Conservation (phyloP, 805 yeast species). For the Hanseniaspora nectarophila region DNA sequence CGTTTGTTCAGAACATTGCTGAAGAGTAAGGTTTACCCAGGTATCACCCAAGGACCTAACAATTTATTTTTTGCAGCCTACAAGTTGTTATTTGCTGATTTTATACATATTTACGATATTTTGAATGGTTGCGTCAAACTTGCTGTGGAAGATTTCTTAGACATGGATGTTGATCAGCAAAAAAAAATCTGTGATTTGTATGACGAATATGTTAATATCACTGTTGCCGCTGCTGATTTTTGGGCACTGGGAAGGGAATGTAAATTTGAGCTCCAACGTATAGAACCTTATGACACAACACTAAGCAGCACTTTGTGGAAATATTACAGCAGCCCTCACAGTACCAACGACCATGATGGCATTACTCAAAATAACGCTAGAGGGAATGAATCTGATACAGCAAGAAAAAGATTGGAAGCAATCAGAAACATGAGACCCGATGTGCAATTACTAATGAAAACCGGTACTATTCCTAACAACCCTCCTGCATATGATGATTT, state of each 20-base stretch:
- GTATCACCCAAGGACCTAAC: too few species aligned
- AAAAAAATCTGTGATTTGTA: conserved; percentile 75
- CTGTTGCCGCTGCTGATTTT: conserved; percentile 76
- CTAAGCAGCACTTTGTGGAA: conserved; percentile 77
- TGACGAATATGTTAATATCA: conserved; percentile 71
- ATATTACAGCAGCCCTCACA: conserved; percentile 42
- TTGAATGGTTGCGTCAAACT: conserved; percentile 94
- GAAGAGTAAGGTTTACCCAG: too few species aligned
- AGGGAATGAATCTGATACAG: conserved; percentile 20
- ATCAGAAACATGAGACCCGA: conserved; percentile 24
- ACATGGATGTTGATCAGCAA: conserved; percentile 76
- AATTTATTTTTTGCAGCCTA: too few species aligned
- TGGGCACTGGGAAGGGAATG: conserved; percentile 83
- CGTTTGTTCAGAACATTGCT: too few species aligned
- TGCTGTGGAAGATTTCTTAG: conserved; percentile 85
- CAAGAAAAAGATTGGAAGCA: conserved; percentile 28
- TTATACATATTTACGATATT: conserved; percentile 74
- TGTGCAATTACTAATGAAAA: conserved; percentile 26
- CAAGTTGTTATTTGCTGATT: conserved; percentile 78
- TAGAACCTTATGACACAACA: conserved; percentile 94
- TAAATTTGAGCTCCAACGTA: conserved; percentile 84
- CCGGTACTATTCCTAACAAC: conserved; percentile 24
- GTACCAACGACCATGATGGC: too few species aligned
- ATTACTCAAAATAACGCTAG: conserved; percentile 19
- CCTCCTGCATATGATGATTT: conserved; percentile 22